A percentile compares a stretch with the other conserved stretches of the same genome.
These are phyloP conservation scores for Colletotrichum brevisporum DNA, from an alignment of 2,329 filamentous ascomycete genomes.

Conservation along the genomic window DNA sequence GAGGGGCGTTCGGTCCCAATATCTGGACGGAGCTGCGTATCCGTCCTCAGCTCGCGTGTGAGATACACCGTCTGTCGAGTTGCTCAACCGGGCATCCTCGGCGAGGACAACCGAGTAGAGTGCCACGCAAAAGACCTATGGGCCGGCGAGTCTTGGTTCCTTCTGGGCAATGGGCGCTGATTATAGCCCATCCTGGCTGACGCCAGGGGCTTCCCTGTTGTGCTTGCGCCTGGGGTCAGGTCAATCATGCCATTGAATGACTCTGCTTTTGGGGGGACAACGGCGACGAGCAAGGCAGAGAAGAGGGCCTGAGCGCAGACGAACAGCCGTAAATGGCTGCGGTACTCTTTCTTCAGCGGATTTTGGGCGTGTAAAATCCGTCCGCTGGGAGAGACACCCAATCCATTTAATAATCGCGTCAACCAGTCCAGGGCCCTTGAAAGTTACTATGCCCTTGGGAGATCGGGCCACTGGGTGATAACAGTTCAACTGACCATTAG, in stretches of 20 bases:
- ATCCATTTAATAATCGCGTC: not conserved
- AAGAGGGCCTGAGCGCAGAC: constrained; percentile 13
- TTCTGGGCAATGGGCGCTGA: not conserved
- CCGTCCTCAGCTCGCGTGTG: no score
- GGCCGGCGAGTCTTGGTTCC: not conserved
- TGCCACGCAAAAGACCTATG: not conserved
- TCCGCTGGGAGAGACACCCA: no score
- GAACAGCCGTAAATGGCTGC: constrained; percentile 10
- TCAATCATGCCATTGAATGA: constrained; percentile 23
- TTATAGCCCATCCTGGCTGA: constrained; percentile 1
- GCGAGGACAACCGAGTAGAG: not conserved
- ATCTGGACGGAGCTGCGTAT: constrained; percentile 1
- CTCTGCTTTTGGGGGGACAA: constrained; percentile 1
- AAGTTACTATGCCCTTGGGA: not conserved
- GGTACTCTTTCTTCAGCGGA: constrained; percentile 10
- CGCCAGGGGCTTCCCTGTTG: constrained; percentile 9
- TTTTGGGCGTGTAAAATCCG: not conserved
- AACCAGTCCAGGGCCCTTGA: not conserved
- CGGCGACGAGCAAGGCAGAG: not conserved
- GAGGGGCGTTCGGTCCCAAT: not conserved
- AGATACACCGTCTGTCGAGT: not conserved
- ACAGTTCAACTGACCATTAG: no score
- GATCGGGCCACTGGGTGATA: not conserved
- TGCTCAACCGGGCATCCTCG: constrained; percentile 12
- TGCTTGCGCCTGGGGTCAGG: constrained; percentile 4